phyloP scores from a whole-genome alignment of 768 basidiomycete species.

The Xerocomellus chrysenteron region DNA sequence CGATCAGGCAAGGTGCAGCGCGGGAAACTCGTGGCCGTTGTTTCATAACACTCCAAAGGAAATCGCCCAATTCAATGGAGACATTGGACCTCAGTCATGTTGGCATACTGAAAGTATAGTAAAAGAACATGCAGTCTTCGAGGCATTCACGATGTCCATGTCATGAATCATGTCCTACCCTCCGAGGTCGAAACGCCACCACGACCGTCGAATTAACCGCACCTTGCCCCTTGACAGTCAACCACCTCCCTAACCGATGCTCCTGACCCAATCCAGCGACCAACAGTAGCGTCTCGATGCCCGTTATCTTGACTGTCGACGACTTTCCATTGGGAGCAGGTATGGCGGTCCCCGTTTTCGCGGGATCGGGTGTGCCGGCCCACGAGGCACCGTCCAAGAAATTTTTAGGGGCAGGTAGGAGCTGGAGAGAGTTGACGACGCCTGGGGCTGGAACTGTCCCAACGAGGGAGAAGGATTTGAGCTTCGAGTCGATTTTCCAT shows the following conservation, averaged over 20 bases:
- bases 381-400: constrained; percentile 46
- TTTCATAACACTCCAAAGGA: too few species aligned
- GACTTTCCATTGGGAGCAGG: constrained; percentile 1
- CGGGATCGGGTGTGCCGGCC: constrained; percentile 13
- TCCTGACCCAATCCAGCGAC: constrained; percentile 87
- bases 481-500: constrained; percentile 83
- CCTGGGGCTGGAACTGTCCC: constrained; percentile 69
- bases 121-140: too few species aligned
- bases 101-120: too few species aligned
- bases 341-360: not conserved
- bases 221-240: constrained; percentile 67
- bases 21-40: too few species aligned
- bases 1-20: too few species aligned
- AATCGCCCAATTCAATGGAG: too few species aligned
- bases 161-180: constrained; percentile 8
- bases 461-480: constrained; percentile 72
- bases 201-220: constrained; percentile 73
- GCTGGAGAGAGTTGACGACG: constrained; percentile 87
- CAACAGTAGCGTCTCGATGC: constrained; percentile 49
- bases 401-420: constrained; percentile 54
- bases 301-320: constrained; percentile 28
- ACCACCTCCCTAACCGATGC: constrained; percentile 87
- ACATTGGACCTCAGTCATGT: too few species aligned
- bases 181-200: constrained; percentile 47
- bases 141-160: not conserved